Conservation (phyloP, 1,284 basidiomycete genomes). For the Wallemia ichthyophaga region DNA sequence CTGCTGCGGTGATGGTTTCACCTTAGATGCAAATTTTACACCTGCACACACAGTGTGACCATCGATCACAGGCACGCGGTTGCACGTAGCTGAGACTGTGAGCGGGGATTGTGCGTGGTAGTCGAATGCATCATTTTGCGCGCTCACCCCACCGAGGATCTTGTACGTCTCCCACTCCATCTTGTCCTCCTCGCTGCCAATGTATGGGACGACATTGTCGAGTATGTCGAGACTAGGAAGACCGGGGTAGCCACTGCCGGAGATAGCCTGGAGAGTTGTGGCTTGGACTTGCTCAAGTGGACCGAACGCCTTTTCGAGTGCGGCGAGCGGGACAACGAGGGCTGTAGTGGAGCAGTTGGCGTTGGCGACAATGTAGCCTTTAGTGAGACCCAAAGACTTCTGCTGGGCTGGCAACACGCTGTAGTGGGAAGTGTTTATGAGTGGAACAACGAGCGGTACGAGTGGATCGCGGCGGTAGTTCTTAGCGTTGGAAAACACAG, state of each 20-base stretch:
- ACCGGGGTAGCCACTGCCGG: slow-evolving; percentile 87
- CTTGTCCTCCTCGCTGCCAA: slow-evolving; percentile 66
- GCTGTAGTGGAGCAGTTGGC: slow-evolving; percentile 97
- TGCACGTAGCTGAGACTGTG: slow-evolving; percentile 66
- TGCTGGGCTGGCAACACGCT: slow-evolving; percentile 60
- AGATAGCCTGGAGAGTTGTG: slow-evolving; percentile 93
- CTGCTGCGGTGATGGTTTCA: slow-evolving; percentile 60
- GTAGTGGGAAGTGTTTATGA: slow-evolving; percentile 73
- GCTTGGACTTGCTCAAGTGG: slow-evolving; percentile 68
- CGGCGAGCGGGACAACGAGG: slow-evolving; percentile 66
- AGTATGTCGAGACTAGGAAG: slow-evolving; percentile 69
- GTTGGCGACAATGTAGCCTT: slow-evolving; percentile 91
- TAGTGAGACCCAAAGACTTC: slow-evolving; percentile 32
- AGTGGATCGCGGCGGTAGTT: slow-evolving; percentile 76
- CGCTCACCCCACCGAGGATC: slow-evolving; percentile 56
- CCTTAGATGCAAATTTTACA: slow-evolving; percentile 46
- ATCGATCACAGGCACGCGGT: slow-evolving; percentile 73
- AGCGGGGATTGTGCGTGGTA: slow-evolving; percentile 51
- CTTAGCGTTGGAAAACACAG: slow-evolving; percentile 94
- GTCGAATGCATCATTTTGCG: slow-evolving; percentile 36
- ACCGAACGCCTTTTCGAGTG: slow-evolving; percentile 73
- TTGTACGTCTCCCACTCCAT: slow-evolving; percentile 96
- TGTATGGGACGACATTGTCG: slow-evolving; percentile 89
- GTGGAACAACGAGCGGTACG: slow-evolving; percentile 88
- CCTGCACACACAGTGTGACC: slow-evolving; percentile 71